Percentiles rank a stretch among this genome's conserved stretches.
These are phyloP conservation scores for Tricladium varicosporioides DNA, from an alignment of 2,329 filamentous ascomycete species.

Conservation along the genomic window DNA sequence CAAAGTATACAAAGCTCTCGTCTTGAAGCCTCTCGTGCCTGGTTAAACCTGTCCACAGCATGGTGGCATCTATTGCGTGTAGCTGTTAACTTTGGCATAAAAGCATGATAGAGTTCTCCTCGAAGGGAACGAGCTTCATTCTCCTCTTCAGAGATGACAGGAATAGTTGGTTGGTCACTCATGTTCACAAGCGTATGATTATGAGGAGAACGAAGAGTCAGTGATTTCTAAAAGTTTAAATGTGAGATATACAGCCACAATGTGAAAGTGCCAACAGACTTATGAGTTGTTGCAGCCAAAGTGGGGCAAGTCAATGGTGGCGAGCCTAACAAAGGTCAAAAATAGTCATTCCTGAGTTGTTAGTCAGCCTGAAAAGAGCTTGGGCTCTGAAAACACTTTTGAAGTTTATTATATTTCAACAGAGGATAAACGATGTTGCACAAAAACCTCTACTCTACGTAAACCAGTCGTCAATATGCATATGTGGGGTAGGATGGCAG, in stretches of 20 bases:
- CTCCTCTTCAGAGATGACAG: conserved; percentile 40
- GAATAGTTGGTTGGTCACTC: not conserved
- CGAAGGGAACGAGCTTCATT: conserved; percentile 57
- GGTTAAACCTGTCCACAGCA: conserved; percentile 64
- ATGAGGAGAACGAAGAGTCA: conserved; percentile 64
- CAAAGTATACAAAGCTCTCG: conserved; percentile 65
- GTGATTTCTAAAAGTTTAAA: no score
- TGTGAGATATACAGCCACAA: no score
- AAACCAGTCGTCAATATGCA: no score
- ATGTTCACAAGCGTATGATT: not conserved
- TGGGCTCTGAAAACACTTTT: no score
- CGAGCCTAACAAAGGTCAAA: not conserved
- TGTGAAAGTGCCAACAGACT: no score
- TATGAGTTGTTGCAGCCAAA: conserved; percentile 36
- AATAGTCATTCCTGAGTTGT: not conserved
- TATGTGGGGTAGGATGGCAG: not conserved
- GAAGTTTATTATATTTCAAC: no score
- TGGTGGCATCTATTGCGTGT: conserved; percentile 60
- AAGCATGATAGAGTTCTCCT: conserved; percentile 73
- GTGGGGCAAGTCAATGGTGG: not conserved
- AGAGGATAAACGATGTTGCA: no score
- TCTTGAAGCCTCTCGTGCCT: conserved; percentile 56
- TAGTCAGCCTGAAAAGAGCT: not conserved
- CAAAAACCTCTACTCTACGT: no score
- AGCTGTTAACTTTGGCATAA: conserved; percentile 64